Evolutionary conservation across 768 basidiomycete species (phyloP).

Genomic region (Trametes coccinea): DNA sequence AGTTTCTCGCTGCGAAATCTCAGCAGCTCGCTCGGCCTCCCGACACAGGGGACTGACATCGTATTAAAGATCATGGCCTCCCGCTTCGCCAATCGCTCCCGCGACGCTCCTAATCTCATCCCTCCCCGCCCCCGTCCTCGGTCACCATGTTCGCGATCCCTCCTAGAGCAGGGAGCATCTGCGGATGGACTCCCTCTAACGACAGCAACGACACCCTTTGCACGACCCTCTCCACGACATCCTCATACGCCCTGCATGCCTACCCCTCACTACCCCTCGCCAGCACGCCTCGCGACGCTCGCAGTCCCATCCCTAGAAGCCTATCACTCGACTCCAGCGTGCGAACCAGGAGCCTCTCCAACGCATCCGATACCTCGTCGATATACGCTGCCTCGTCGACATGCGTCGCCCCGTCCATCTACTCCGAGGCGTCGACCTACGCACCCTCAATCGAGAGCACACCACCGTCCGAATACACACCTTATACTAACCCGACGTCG

Average conservation of each 20-base stretch:
- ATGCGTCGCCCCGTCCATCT: too few species aligned
- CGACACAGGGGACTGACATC: slow-evolving; percentile 10
- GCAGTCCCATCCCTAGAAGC: slow-evolving; percentile 13
- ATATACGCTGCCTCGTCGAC: not conserved
- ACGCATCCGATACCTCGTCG: slow-evolving; percentile 11
- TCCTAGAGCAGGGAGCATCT: slow-evolving; percentile 15
- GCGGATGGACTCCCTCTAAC: slow-evolving; percentile 21
- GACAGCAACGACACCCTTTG: slow-evolving; percentile 14
- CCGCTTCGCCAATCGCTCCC: slow-evolving; percentile 7
- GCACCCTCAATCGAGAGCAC: not conserved
- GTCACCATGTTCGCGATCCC: slow-evolving; percentile 17
- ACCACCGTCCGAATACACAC: not conserved
- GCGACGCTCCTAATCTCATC: slow-evolving; percentile 16
- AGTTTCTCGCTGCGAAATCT: slow-evolving; percentile 6
- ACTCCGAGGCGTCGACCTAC: not conserved
- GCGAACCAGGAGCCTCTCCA: not conserved
- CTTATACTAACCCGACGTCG: slow-evolving; percentile 35
- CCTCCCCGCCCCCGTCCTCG: not conserved
- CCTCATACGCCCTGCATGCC: not conserved
- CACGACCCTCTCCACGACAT: slow-evolving; percentile 9
- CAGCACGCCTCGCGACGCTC: slow-evolving; percentile 4
- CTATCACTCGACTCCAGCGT: slow-evolving; percentile 16
- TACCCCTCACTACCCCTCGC: slow-evolving; percentile 2
- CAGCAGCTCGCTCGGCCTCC: not conserved
- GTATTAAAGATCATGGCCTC: slow-evolving; percentile 19